Base-by-base conservation (phyloP, 306 rosid species). In the Abrus pulchellus region DNA sequence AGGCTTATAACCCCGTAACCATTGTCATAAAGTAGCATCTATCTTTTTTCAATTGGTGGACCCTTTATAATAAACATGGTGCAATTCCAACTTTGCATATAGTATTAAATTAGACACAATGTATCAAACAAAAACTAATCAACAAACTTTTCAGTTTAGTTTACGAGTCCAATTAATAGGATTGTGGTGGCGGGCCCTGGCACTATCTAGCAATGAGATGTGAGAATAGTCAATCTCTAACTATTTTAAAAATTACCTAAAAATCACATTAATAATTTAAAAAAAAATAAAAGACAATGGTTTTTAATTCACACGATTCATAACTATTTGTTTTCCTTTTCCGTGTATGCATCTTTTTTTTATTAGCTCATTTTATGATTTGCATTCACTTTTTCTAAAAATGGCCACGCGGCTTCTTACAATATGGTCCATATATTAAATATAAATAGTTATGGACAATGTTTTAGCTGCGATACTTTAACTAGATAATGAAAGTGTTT, bases 71-170 rank as follows among this genome's bases (percentile, higher is more conserved):
- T 32, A 67, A 78, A 30, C 48, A 41, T n/a, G 81, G 50, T 36
- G 53, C 9, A 27, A 7, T 76, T 64, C 49, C 72, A 11, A 34
- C 50, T 74, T 49, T 20, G 57, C 7, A 43, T 14, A 48, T 67
- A 61, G 20, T 47, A 61, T 34, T 45, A 75, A 74, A 59, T 74
- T 28, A 74, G 60, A 75, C 30, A 29, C 43, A 28, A 12, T 53
- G 59, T 75, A 49, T 32, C 30, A 49, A 47, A 7, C 33, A 54
- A n/a, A 65, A 63, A 64, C 65, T 50, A 77, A 77, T 40, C 41
- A 77, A 44, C 68, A 40, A 29, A 44, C 43, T 48, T 48, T 48
- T 50, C 53, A 53, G 64, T 77, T 77, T 12, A 41, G 74, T n/a
- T 10, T 34, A 34, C 52, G 29, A 76, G 9, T 78, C 41, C 29